Base-by-base conservation (phyloP, 2,329 filamentous ascomycete genomes). In the Stemphylium vesicarium region DNA sequence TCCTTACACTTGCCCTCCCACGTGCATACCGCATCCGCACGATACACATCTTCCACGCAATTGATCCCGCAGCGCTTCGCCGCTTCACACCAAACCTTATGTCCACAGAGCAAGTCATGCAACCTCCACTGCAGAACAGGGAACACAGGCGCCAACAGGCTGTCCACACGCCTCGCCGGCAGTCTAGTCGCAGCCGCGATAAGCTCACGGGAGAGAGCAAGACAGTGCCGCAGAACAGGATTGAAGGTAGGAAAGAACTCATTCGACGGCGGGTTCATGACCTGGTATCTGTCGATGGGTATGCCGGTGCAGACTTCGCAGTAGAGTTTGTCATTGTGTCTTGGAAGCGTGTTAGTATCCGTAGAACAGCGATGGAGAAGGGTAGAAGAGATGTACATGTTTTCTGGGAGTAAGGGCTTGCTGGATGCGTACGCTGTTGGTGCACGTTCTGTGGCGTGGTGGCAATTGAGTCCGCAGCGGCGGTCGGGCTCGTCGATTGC, bases 281-380 rank as follows among this genome's bases (percentile, higher is more conserved):
- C 29, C 16, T 44, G 38, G 36, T 57, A 63, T 20, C 50, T 56
- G 29, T 53, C 47, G n/a, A 49, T 44, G 3, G 64, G 63, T 3
- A 65, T 49, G 3, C 59, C 63, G 4, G 49, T 20, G 37, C 62
- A 67, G 5, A 47, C 32, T 11, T 63, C 61, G 53, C 63, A 67
- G 50, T 54, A 61, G n/a, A 67, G 42, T 6, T 18, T 12, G 32
- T 62, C 51, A 15, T 26, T 16, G 13, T 43, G 10, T 24, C 20
- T 20, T 3, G 3, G 4, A 20, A 20, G 20, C 20, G 4, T 20
- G 20, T 24, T 24, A 24, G 22, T 24, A 24, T 7, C 7, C 5
- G 22, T 24, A 24, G 4, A 8, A 24, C 22, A 7, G 22, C 22
- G 22, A 24, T 6, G 22, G 5, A 4, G 4, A 24, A 2, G n/a